A percentile compares a stretch with the other conserved stretches of the same genome.
Evolutionary conservation across 345 rosid genomes (phyloP).

Genomic region (Eucalyptus polybractea): DNA sequence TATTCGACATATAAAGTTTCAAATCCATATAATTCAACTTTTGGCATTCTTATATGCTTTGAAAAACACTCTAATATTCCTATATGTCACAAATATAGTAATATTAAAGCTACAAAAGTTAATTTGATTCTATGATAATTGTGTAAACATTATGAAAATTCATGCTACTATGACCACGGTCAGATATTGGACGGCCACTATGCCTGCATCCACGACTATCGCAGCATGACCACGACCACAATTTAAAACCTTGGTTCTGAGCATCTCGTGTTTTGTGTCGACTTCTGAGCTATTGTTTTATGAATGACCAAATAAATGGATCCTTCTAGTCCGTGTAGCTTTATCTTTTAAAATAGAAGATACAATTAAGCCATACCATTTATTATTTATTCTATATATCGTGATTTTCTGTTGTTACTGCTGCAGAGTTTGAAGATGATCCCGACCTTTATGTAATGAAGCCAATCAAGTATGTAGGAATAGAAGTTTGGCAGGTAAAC

Average conservation of each 20-base stretch:
- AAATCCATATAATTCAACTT: neutral
- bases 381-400: neutral
- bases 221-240: neutral
- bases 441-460: conserved; percentile 87
- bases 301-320: neutral
- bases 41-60: neutral
- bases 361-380: neutral
- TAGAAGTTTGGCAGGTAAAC: conserved; percentile 95
- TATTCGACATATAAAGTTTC: neutral
- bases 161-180: neutral
- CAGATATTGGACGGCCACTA: neutral
- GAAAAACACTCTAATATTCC: neutral
- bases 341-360: neutral
- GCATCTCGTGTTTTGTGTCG: neutral
- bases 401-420: neutral
- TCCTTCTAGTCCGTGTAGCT: neutral
- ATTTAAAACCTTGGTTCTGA: neutral
- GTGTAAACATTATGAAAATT: neutral
- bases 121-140: neutral
- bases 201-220: neutral
- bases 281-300: neutral
- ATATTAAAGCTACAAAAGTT: neutral
- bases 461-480: conserved; percentile 77
- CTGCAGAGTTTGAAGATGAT: conserved; percentile 93
- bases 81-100: neutral